phyloP scores from a whole-genome alignment of 768 basidiomycete genomes.

The Goffeauzyma gilvescens region DNA sequence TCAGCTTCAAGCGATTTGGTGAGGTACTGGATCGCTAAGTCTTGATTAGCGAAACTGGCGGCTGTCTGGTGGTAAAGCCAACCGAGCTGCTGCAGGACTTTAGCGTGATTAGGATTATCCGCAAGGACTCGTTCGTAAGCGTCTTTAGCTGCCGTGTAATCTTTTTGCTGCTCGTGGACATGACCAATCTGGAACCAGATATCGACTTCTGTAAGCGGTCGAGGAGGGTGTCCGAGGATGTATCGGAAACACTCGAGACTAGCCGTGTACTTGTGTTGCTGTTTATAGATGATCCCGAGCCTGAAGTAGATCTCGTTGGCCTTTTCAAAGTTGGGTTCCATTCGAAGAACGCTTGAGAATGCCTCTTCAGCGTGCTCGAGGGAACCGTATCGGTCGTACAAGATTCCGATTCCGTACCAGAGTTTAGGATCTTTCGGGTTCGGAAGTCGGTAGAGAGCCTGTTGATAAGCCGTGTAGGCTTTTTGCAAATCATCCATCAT shows the following conservation, averaged over 20 bases:
- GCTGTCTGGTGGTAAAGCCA: conserved; percentile 95
- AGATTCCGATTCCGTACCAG: conserved; percentile 98
- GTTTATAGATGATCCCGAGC: conserved; percentile 97
- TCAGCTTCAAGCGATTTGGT: conserved; percentile 92
- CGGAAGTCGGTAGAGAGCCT: conserved; percentile 83
- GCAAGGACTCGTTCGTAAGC: conserved; percentile 88
- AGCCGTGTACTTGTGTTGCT: conserved; percentile 81
- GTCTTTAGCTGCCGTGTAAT: conserved; percentile 73
- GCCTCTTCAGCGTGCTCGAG: conserved; percentile 98
- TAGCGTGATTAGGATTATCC: conserved; percentile 85
- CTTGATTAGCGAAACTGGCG: conserved; percentile 87
- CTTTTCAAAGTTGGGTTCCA: conserved; percentile 98
- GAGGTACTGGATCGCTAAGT: conserved; percentile 76
- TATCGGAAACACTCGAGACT: conserved; percentile 84
- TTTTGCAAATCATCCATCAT: conserved; percentile 99
- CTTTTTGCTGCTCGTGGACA: conserved; percentile 91
- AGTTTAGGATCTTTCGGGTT: conserved; percentile 97
- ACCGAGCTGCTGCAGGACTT: conserved; percentile 91
- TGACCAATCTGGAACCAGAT: conserved; percentile 99
- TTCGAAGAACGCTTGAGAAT: conserved; percentile 81
- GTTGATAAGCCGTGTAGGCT: conserved; percentile 95
- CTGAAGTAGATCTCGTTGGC: conserved; percentile 96
- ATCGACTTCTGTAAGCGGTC: conserved; percentile 85
- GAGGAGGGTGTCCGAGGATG: conserved; percentile 86
- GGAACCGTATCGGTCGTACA: conserved; percentile 95